Base-by-base conservation (phyloP, 257 asterid genomes). In the Jacaranda copaia region DNA sequence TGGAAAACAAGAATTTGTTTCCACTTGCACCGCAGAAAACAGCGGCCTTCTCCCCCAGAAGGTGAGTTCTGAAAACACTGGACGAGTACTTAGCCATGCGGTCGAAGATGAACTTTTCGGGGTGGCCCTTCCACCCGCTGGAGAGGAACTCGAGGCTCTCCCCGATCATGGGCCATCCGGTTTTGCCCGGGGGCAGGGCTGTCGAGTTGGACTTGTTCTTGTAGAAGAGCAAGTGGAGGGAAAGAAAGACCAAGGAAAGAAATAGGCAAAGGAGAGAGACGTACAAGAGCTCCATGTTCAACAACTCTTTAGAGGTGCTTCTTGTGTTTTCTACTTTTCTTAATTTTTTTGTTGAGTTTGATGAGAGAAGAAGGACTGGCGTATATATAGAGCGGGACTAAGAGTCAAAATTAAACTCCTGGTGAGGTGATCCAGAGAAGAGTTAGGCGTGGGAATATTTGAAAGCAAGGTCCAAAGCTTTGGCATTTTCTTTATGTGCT, bases 21-120 rank as follows among this genome's bases (percentile, higher is more conserved):
- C 86, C 86, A 13, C 55, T 63, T 0, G 86, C 79, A 14, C 86
- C 84, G 20, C 84, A 83, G 53, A 82, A 63, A 0, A 82, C 84
- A 4, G 81, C 86, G 1, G 83, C 79, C 38, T 75, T 70, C 18
- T 82, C 86, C 2, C 86, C 86, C 0, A 82, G 65, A 12, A 82
- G 84, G 6, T 79, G 83, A 6, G 86, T 79, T 51, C 76, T 67
- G 79, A 82, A 82, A 35, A 82, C 76, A 9, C n/a, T 4, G 51
- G 83, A 9, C 0, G 86, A 78, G 79, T 45, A 82, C 19, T 49
- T 70, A 6, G 78, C 40, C 78, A 82, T 82, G n/a, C 85, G 75
- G 77, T 82, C 85, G 68, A 78, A 82, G 45, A 82, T 74, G 73
- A 82, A 82, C 79, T 82, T 82, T 55, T 79, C 86, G 5, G 86